phyloP scores from a whole-genome alignment of 345 rosid genomes.

The Eucalyptus tenuipes region DNA sequence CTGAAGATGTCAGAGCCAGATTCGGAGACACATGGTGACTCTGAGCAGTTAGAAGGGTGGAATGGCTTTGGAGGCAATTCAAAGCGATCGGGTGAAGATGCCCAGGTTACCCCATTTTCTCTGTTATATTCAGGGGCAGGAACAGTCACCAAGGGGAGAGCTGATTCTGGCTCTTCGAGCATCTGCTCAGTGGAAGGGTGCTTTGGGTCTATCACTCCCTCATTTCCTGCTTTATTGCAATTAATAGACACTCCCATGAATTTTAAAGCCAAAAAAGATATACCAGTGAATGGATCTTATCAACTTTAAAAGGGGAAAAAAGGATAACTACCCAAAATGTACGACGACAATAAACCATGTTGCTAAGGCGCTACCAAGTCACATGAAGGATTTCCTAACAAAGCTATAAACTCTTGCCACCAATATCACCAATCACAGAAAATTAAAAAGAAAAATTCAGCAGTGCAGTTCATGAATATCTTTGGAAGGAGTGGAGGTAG shows the following conservation, averaged over 20 bases:
- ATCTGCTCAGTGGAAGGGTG: constrained; percentile 26
- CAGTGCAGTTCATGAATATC: not conserved
- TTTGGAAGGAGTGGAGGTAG: not conserved
- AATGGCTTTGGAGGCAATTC: constrained; percentile 73
- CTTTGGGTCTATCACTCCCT: constrained; percentile 26
- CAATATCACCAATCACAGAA: not conserved
- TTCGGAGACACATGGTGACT: constrained; percentile 92
- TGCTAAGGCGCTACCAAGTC: not conserved
- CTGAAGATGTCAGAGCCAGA: constrained; percentile 94
- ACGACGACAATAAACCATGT: not conserved
- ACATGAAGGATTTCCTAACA: not conserved
- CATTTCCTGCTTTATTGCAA: constrained; percentile 35
- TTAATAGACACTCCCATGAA: not conserved
- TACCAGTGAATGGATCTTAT: not conserved
- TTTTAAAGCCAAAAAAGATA: not conserved
- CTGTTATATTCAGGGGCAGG: constrained; percentile 42
- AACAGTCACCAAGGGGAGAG: constrained; percentile 69
- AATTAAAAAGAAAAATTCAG: not conserved
- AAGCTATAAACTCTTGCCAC: not conserved
- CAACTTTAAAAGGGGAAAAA: not conserved
- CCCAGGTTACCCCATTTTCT: constrained; percentile 68
- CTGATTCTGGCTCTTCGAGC: constrained; percentile 34
- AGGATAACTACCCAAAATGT: not conserved
- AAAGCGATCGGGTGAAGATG: constrained; percentile 64
- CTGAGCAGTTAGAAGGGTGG: constrained; percentile 78